These are phyloP conservation scores for Boletus eberwhitei DNA, from an alignment of 768 basidiomycete genomes.

Conservation along the genomic window DNA sequence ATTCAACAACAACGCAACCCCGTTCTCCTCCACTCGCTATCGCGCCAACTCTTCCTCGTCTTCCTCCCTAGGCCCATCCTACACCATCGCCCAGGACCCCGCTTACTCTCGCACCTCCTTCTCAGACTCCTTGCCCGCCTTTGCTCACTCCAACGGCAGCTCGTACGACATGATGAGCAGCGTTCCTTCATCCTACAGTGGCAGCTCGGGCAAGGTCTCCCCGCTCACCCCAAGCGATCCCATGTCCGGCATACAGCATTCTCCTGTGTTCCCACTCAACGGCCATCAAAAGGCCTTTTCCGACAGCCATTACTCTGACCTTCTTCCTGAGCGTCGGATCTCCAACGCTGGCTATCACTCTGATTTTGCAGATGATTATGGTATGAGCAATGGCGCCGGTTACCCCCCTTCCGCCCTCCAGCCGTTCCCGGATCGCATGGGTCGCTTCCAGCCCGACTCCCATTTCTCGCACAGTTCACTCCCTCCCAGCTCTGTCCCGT, in stretches of 20 bases:
- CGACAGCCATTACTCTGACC: constrained; percentile 53
- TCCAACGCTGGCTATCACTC: constrained; percentile 49
- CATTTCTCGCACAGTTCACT: constrained; percentile 47
- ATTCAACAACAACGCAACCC: constrained; percentile 47
- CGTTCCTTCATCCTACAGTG: constrained; percentile 55
- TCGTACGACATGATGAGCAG: constrained; percentile 66
- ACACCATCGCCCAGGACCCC: constrained; percentile 51
- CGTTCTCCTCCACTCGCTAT: constrained; percentile 60
- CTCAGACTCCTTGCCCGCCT: constrained; percentile 56
- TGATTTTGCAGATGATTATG: constrained; percentile 66
- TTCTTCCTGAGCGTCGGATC: constrained; percentile 57
- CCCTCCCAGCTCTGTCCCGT: constrained; percentile 39
- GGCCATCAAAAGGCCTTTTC: constrained; percentile 54
- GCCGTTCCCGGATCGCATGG: constrained; percentile 56
- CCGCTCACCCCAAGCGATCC: constrained; percentile 70
- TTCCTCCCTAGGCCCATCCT: constrained; percentile 59
- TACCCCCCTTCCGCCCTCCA: constrained; percentile 51
- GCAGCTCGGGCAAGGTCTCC: constrained; percentile 69
- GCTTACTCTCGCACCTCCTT: constrained; percentile 61
- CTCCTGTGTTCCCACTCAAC: constrained; percentile 46
- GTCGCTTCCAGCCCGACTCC: constrained; percentile 52
- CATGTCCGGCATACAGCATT: constrained; percentile 53
- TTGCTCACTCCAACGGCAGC: constrained; percentile 47
- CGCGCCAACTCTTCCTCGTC: constrained; percentile 70
- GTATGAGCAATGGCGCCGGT: constrained; percentile 43